These are phyloP conservation scores for Ustilago bromivora DNA, from an alignment of 1,284 basidiomycete species.

Conservation along the genomic window DNA sequence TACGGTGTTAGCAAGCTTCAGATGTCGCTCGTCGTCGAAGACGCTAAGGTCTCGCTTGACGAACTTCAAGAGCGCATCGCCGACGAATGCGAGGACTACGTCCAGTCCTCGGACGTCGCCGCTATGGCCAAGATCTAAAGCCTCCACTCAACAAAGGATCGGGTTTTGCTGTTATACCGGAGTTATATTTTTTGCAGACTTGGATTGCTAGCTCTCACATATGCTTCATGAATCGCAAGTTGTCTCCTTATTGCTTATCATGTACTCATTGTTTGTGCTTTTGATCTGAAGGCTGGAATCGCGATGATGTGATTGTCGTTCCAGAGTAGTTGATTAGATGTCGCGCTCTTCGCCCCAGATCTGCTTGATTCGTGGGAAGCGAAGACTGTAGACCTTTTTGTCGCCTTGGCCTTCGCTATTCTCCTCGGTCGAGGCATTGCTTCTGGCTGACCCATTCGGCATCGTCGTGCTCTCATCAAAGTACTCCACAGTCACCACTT, in stretches of 20 bases:
- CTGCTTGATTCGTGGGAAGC: conserved; percentile 59
- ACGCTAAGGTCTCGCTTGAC: conserved; percentile 92
- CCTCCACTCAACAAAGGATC: conserved; percentile 1
- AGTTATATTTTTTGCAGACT: background rate
- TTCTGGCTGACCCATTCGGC: conserved; percentile 1
- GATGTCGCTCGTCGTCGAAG: conserved; percentile 95
- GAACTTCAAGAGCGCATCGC: conserved; percentile 79
- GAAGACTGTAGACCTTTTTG: conserved; percentile 37
- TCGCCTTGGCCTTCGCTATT: background rate
- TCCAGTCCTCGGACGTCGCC: conserved; percentile 86
- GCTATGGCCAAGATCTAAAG: conserved; percentile 69
- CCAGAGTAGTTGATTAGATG: conserved; percentile 13
- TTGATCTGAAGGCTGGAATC: background rate
- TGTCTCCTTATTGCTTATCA: conserved; percentile 25
- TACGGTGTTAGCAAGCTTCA: conserved; percentile 93
- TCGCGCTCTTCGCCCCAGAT: conserved; percentile 47
- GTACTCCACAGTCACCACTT: conserved; percentile 56
- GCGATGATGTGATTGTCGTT: background rate
- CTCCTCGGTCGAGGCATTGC: background rate
- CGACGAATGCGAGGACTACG: conserved; percentile 84
- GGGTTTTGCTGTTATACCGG: conserved; percentile 38
- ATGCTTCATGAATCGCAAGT: conserved; percentile 16
- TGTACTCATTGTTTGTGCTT: background rate
- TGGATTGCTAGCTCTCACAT: background rate
- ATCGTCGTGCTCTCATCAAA: conserved; percentile 42